Percentiles rank a stretch among this genome's conserved stretches.
phyloP scores from a whole-genome alignment of 192 early-diverging fungal species.

The Coemansia furcata region DNA sequence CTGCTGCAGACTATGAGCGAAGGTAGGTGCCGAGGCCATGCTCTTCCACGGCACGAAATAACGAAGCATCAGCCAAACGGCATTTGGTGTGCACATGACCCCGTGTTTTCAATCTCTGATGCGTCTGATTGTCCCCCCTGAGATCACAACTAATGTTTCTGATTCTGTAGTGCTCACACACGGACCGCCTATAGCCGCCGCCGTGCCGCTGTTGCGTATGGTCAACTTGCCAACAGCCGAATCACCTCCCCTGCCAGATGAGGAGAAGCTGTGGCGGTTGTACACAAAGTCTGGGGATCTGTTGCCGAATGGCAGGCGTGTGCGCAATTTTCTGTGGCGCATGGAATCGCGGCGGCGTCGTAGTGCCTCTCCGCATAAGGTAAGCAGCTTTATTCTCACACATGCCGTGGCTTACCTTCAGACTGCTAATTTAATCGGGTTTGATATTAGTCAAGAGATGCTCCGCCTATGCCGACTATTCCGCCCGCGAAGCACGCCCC shows the following conservation, averaged over 20 bases:
- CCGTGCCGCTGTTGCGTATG: not conserved
- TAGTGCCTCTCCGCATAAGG: not conserved
- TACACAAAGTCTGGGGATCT: conserved; percentile 30
- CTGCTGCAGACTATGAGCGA: conserved; percentile 28
- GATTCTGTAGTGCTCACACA: conserved; percentile 12
- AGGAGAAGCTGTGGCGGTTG: conserved; percentile 27
- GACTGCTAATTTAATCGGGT: not conserved
- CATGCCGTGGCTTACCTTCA: not conserved
- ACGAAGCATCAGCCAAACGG: too few relatives aligned
- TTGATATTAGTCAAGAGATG: not conserved
- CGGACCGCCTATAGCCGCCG: conserved; percentile 18
- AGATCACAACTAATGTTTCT: not conserved
- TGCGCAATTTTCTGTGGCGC: conserved; percentile 51
- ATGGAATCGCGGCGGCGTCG: conserved; percentile 17
- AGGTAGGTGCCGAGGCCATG: conserved; percentile 8
- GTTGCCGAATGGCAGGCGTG: conserved; percentile 36
- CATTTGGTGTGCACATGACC: not conserved
- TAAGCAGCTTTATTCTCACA: conserved; percentile 1
- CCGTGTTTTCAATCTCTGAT: not conserved
- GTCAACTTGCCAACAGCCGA: not conserved
- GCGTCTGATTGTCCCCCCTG: not conserved
- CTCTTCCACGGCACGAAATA: too few relatives aligned
- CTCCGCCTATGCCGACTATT: not conserved
- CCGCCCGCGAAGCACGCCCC: not conserved
- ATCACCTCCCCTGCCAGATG: not conserved